phyloP scores from a whole-genome alignment of 352 stramenopile genomes.

The Discostella stelligera region DNA sequence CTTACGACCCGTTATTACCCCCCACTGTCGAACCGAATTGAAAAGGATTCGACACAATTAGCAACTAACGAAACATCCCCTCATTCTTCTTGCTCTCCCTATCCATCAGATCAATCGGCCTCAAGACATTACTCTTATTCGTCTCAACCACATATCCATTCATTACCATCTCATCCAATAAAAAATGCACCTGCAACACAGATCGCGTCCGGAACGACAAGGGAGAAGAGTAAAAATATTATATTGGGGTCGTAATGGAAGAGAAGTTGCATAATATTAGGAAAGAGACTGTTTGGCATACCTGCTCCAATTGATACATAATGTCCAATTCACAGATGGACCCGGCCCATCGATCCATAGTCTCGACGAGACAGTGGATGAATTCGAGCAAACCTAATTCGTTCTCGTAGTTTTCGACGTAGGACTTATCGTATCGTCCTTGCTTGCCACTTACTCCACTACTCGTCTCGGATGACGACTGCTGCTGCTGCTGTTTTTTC shows the following conservation, averaged over 20 bases:
- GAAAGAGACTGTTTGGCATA: too few relatives aligned
- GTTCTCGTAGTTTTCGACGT: constrained; percentile 88
- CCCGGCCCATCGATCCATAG: constrained; percentile 91
- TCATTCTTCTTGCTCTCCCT: constrained; percentile 86
- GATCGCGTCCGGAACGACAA: background rate
- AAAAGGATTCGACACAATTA: background rate
- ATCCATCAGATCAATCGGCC: constrained; percentile 98
- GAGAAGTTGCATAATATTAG: background rate
- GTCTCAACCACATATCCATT: constrained; percentile 99
- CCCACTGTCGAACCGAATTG: too few relatives aligned
- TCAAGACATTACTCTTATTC: constrained; percentile 98
- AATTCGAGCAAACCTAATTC: constrained; percentile 99
- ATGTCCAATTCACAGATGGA: constrained; percentile 93
- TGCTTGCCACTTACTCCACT: background rate
- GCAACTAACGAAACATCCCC: constrained; percentile 80
- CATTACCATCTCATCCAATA: constrained; percentile 97
- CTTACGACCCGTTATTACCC: too few relatives aligned
- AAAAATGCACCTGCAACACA: constrained; percentile 83
- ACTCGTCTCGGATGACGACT: constrained; percentile 1
- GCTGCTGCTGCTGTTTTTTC: constrained; percentile 7
- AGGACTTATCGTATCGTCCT: constrained; percentile 69
- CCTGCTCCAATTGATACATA: constrained; percentile 91
- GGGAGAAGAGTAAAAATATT: background rate
- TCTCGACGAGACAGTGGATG: constrained; percentile 99
- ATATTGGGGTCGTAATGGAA: too few relatives aligned